phyloP scores from a whole-genome alignment of 1,284 basidiomycete genomes.

The Malassezia nana region DNA sequence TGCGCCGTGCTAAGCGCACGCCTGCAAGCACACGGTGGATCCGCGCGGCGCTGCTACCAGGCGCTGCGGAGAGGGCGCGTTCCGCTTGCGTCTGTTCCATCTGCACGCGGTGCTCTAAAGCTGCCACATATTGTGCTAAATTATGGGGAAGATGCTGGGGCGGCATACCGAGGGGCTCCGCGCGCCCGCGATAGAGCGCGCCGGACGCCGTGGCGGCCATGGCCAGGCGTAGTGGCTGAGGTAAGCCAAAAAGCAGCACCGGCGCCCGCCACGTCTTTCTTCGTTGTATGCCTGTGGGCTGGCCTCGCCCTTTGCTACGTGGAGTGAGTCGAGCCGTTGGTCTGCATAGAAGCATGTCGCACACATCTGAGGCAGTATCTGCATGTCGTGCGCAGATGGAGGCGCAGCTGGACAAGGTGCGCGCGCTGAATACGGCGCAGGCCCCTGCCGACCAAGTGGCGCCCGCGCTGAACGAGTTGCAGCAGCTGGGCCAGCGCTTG shows the following conservation, averaged over 20 bases:
- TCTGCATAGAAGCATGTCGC: constrained; percentile 9
- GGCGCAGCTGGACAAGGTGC: constrained; percentile 34
- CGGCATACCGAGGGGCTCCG: neutral
- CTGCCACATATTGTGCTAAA: neutral
- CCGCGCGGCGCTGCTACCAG: neutral
- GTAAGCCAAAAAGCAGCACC: neutral
- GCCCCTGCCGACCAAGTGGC: constrained; percentile 24
- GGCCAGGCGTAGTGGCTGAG: neutral
- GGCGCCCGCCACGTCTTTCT: neutral
- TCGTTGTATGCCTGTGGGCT: constrained; percentile 11
- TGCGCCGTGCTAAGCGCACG: constrained; percentile 3
- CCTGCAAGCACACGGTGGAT: constrained; percentile 5
- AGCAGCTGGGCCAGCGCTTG: constrained; percentile 31
- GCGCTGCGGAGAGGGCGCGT: neutral
- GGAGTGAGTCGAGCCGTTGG: neutral
- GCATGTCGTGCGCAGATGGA: constrained; percentile 18
- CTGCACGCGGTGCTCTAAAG: constrained; percentile 1
- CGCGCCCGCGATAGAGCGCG: constrained; percentile 5
- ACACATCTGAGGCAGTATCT: constrained; percentile 4
- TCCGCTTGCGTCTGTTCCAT: neutral
- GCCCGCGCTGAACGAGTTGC: constrained; percentile 29
- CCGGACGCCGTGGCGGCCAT: neutral
- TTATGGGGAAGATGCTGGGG: neutral
- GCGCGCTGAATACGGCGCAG: constrained; percentile 26
- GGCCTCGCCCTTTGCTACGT: constrained; percentile 4